Evolutionary conservation across 2,329 filamentous ascomycete species (phyloP).

Genomic region (Aspergillus chevalieri): DNA sequence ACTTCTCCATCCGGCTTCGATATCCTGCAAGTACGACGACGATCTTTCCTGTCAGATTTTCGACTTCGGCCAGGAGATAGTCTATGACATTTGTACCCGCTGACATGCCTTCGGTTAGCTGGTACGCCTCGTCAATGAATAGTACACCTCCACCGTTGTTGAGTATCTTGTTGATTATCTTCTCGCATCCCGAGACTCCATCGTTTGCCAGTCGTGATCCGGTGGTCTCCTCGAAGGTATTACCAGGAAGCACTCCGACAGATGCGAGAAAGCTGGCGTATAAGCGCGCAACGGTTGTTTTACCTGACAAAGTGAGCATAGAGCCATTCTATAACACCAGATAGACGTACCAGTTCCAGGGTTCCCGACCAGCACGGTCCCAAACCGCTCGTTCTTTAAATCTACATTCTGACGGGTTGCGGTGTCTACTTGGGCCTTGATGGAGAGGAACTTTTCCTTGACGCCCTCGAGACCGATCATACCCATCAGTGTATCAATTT

Average conservation of each 20-base stretch:
- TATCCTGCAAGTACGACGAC: conserved; percentile 71
- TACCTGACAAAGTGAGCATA: conserved; percentile 39
- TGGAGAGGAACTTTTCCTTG: conserved; percentile 56
- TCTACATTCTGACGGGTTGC: conserved; percentile 52
- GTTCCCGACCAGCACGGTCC: conserved; percentile 62
- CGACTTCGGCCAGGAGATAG: conserved; percentile 64
- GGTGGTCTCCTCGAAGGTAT: conserved; percentile 59
- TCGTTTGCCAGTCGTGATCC: conserved; percentile 60
- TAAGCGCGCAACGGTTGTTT: conserved; percentile 68
- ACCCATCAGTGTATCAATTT: conserved; percentile 59
- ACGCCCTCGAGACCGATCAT: conserved; percentile 68
- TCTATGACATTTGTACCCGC: conserved; percentile 59
- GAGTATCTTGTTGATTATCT: conserved; percentile 52
- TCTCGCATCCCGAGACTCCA: conserved; percentile 55
- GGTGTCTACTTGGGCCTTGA: conserved; percentile 60
- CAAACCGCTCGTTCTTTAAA: conserved; percentile 54
- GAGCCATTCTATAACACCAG: background rate
- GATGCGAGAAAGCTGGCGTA: conserved; percentile 62
- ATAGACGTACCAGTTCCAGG: conserved; percentile 60
- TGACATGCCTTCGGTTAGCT: conserved; percentile 57
- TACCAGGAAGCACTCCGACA: conserved; percentile 57
- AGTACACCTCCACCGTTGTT: conserved; percentile 59
- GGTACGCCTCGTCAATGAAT: conserved; percentile 77
- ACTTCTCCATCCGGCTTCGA: conserved; percentile 66
- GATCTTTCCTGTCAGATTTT: conserved; percentile 63